These are phyloP conservation scores for Juglanconis juglandina DNA, from an alignment of 2,329 filamentous ascomycete genomes.

Conservation along the genomic window DNA sequence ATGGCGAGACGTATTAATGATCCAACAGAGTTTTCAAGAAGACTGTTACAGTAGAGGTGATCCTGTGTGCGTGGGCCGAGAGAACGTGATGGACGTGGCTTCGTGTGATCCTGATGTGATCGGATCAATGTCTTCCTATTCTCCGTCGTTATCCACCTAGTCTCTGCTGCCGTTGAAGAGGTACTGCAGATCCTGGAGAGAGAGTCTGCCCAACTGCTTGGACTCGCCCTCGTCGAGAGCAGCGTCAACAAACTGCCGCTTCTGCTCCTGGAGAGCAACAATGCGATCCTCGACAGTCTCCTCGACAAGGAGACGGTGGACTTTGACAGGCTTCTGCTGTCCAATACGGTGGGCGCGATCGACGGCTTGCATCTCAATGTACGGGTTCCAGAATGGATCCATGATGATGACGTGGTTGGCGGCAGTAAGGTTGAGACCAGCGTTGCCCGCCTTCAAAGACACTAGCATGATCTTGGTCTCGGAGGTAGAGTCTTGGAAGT, in stretches of 20 bases:
- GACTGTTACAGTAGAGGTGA: not conserved
- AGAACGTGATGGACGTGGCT: not conserved
- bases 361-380: slow-evolving; percentile 86
- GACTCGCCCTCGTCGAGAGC: slow-evolving; percentile 75
- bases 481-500: slow-evolving; percentile 56
- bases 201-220: slow-evolving; percentile 64
- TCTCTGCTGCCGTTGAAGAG: slow-evolving; percentile 47
- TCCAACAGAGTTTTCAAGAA: not conserved
- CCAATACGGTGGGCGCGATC: slow-evolving; percentile 88
- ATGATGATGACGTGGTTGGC: slow-evolving; percentile 86
- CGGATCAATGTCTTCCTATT: too few relatives aligned
- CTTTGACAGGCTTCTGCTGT: slow-evolving; percentile 68
- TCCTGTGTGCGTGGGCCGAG: not conserved
- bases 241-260: slow-evolving; percentile 70
- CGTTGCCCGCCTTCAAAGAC: slow-evolving; percentile 76
- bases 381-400: slow-evolving; percentile 91
- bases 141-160: not conserved
- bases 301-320: slow-evolving; percentile 75
- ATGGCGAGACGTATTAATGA: not conserved
- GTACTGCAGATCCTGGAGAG: slow-evolving; percentile 63
- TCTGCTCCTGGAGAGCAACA: slow-evolving; percentile 71
- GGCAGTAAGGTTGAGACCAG: slow-evolving; percentile 79
- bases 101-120: too few relatives aligned
- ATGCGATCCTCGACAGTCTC: slow-evolving; percentile 88
- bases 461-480: slow-evolving; percentile 69